These are phyloP conservation scores for Fagopyrum homotropicum DNA, from an alignment of 148 eudicot species.

Conservation along the genomic window DNA sequence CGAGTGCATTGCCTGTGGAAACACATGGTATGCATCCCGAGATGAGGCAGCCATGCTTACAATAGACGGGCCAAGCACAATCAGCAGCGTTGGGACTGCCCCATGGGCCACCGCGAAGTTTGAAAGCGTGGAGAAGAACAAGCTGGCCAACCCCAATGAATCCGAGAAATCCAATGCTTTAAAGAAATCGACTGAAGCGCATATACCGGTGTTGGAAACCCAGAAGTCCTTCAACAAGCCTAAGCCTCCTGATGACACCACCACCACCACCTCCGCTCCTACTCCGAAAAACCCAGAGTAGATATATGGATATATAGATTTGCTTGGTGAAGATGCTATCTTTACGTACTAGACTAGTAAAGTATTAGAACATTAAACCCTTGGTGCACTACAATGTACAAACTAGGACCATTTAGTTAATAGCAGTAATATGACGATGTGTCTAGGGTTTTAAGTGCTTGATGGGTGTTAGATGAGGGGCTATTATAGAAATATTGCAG, in stretches of 20 bases:
- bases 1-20: constrained; percentile 76
- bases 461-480: neutral
- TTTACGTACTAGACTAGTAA: neutral
- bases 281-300: constrained; percentile 18
- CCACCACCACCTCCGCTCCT: constrained; percentile 1
- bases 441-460: neutral
- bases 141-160: constrained; percentile 57
- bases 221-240: constrained; percentile 62
- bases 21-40: constrained; percentile 79
- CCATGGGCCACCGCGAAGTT: constrained; percentile 89
- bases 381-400: neutral
- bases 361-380: neutral
- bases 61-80: constrained; percentile 52
- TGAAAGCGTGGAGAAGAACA: constrained; percentile 68
- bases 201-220: constrained; percentile 40
- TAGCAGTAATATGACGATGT: neutral
- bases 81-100: constrained; percentile 58
- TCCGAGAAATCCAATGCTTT: constrained; percentile 38
- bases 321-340: constrained; percentile 2
- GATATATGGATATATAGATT: neutral
- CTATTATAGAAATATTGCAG: neutral
- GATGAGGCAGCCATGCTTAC: constrained; percentile 69
- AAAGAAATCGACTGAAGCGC: constrained; percentile 47
- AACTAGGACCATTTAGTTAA: neutral
- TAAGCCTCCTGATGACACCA: constrained; percentile 17